These are phyloP conservation scores for Penicillium oxalicum DNA, from an alignment of 2,329 filamentous ascomycete genomes.

Conservation along the genomic window DNA sequence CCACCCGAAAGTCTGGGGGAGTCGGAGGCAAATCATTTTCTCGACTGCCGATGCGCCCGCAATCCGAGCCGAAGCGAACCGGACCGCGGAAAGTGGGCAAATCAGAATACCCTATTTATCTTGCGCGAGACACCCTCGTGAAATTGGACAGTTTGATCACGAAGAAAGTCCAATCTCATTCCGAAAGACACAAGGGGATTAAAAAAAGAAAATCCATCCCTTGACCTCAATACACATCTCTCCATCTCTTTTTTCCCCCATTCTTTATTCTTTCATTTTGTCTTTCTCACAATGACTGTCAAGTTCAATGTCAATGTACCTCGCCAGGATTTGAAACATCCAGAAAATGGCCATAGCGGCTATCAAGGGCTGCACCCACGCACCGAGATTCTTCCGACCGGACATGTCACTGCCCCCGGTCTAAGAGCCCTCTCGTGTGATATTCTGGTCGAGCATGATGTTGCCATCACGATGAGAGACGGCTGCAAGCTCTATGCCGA, in stretches of 20 bases:
- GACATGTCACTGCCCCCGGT: conserved; percentile 32
- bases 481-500: conserved; percentile 41
- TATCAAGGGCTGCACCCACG: background rate
- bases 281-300: background rate
- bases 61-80: conserved; percentile 11
- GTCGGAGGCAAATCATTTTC: background rate
- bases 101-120: background rate
- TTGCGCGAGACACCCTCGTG: background rate
- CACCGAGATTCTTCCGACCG: conserved; percentile 33
- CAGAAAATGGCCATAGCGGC: background rate
- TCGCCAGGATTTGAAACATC: conserved; percentile 4
- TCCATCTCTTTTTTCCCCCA: too few relatives aligned
- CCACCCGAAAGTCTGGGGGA: conserved; percentile 4
- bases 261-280: background rate
- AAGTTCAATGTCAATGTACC: conserved; percentile 10
- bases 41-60: background rate
- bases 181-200: background rate
- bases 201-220: background rate
- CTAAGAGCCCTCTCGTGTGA: conserved; percentile 26
- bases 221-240: too few relatives aligned
- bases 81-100: conserved; percentile 4
- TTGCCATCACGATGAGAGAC: conserved; percentile 41
- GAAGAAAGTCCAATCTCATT: background rate
- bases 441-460: conserved; percentile 43
- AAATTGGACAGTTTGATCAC: background rate